These are phyloP conservation scores for Staphylotrichum longicolle DNA, from an alignment of 495 filamentous ascomycete species.

Conservation along the genomic window DNA sequence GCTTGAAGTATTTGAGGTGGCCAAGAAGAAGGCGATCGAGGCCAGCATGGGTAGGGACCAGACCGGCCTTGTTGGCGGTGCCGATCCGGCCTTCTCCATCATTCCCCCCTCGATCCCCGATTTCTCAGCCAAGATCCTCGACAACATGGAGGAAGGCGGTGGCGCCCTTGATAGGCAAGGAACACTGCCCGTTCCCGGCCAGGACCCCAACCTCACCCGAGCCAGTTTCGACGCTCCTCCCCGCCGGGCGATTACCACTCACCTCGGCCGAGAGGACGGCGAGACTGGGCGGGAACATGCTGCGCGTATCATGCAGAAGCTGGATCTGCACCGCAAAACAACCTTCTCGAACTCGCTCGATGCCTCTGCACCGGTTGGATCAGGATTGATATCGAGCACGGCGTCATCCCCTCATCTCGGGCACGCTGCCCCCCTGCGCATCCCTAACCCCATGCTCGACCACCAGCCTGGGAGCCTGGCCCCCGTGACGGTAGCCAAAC, in stretches of 20 bases:
- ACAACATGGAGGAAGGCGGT: conserved; percentile 60
- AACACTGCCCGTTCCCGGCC: conserved; percentile 66
- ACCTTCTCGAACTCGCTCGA: conserved; percentile 50
- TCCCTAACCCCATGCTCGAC: conserved; percentile 32
- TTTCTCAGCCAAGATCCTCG: conserved; percentile 74
- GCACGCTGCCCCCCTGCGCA: conserved; percentile 25
- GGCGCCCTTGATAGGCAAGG: conserved; percentile 53
- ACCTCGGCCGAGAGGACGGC: conserved; percentile 54
- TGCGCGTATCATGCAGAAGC: conserved; percentile 83
- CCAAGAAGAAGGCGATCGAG: conserved; percentile 89
- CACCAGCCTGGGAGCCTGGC: conserved; percentile 64
- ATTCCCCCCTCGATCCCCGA: conserved; percentile 84
- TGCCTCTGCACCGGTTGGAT: conserved; percentile 39
- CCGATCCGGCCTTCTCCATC: conserved; percentile 88
- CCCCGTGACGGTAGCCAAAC: conserved; percentile 76
- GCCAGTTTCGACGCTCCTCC: conserved; percentile 65
- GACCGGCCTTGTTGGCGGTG: conserved; percentile 55
- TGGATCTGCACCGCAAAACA: conserved; percentile 83
- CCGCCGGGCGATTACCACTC: conserved; percentile 47
- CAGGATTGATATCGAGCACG: conserved; percentile 65
- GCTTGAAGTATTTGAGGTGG: conserved; percentile 87
- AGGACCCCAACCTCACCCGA: conserved; percentile 56
- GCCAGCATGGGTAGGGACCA: conserved; percentile 61
- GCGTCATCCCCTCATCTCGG: conserved; percentile 30
- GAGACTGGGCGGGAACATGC: conserved; percentile 72